Conservation (phyloP, 2,329 filamentous ascomycete species). For the Aspergillus awamori region DNA sequence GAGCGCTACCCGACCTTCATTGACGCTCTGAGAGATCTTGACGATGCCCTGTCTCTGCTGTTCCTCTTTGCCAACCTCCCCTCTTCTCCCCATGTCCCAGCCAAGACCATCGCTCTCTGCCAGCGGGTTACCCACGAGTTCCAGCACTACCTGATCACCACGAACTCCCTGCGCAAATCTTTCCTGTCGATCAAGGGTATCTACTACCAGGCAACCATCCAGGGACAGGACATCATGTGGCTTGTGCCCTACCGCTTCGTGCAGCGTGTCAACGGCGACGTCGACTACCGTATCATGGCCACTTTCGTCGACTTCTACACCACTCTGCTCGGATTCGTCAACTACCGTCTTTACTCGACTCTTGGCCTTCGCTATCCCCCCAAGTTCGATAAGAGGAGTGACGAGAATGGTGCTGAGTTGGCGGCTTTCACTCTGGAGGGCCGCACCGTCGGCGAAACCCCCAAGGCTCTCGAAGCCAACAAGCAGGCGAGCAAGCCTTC, state of each 20-base stretch:
- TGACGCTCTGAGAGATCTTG: conserved; percentile 89
- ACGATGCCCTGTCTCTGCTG: conserved; percentile 95
- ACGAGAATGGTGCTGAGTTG: conserved; percentile 86
- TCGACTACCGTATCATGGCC: conserved; percentile 98
- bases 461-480: conserved; percentile 57
- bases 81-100: conserved; percentile 82
- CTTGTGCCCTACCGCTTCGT: conserved; percentile 98
- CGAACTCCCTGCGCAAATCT: conserved; percentile 88
- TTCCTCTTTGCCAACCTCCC: conserved; percentile 97
- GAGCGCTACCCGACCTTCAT: conserved; percentile 97
- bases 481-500: conserved; percentile 56
- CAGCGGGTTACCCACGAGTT: conserved; percentile 93
- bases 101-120: conserved; percentile 94
- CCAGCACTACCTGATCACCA: conserved; percentile 94
- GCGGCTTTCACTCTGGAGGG: conserved; percentile 89
- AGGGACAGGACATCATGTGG: conserved; percentile 96
- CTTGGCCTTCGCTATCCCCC: conserved; percentile 93
- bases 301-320: conserved; percentile 99
- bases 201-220: conserved; percentile 97
- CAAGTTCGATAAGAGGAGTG: conserved; percentile 84
- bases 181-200: conserved; percentile 99
- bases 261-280: conserved; percentile 87
- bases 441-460: conserved; percentile 56
- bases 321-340: conserved; percentile 91
- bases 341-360: conserved; percentile 90